Evolutionary conservation across 2,329 filamentous ascomycete genomes (phyloP).

Genomic region (Pseudogymnoascus sp.): DNA sequence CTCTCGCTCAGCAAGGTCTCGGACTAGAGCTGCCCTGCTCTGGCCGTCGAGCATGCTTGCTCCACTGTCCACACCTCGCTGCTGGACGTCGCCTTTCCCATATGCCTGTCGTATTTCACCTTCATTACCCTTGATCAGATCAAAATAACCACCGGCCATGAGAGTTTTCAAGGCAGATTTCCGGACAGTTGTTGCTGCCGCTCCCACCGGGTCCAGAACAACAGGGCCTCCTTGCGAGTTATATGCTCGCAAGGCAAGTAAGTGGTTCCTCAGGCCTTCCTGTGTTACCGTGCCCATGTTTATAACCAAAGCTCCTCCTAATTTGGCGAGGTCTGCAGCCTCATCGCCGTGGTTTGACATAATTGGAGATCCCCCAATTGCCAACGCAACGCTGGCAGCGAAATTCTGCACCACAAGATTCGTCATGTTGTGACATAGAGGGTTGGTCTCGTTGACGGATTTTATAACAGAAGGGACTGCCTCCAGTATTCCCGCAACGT

Average conservation of each 20-base stretch:
- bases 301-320: slow-evolving; percentile 75
- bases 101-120: slow-evolving; percentile 73
- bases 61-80: slow-evolving; percentile 79
- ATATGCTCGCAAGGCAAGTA: slow-evolving; percentile 71
- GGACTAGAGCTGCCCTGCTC: slow-evolving; percentile 58
- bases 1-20: slow-evolving; percentile 60
- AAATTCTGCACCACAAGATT: slow-evolving; percentile 95
- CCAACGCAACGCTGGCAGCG: slow-evolving; percentile 81
- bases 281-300: slow-evolving; percentile 92
- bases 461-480: slow-evolving; percentile 43
- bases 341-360: slow-evolving; percentile 88
- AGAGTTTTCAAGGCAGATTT: slow-evolving; percentile 65
- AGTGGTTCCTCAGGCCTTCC: slow-evolving; percentile 65
- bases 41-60: slow-evolving; percentile 45
- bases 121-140: slow-evolving; percentile 91
- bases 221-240: slow-evolving; percentile 70
- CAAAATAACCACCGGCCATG: slow-evolving; percentile 68
- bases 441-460: slow-evolving; percentile 54
- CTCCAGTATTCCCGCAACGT: slow-evolving; percentile 23
- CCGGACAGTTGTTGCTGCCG: slow-evolving; percentile 72
- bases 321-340: slow-evolving; percentile 68
- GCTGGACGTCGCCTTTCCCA: slow-evolving; percentile 52
- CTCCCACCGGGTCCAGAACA: slow-evolving; percentile 84
- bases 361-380: slow-evolving; percentile 81
- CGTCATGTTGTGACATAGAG: slow-evolving; percentile 93